Percentiles rank a stretch among this genome's conserved stretches.
Evolutionary conservation across 208 protist genomes (phyloP).

Genomic region (Acanthamoeba sp.): DNA sequence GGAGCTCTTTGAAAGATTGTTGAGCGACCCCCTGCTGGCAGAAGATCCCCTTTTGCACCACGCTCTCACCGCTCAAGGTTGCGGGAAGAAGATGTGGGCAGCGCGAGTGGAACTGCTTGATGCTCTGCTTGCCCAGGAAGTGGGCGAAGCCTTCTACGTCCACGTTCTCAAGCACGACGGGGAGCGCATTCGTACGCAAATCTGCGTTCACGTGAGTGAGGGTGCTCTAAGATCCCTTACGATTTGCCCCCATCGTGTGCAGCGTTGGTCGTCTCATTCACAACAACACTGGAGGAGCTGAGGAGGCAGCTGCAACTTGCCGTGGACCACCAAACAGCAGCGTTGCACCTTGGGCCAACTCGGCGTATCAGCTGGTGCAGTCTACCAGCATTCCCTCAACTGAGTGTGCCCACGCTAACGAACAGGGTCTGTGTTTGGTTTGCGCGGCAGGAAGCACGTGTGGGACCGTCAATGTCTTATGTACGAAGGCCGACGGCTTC

Average conservation of each 20-base stretch:
- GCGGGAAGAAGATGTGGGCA: background rate
- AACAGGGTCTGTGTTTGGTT: background rate
- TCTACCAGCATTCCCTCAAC: background rate
- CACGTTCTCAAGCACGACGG: background rate
- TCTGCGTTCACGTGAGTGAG: too few species aligned
- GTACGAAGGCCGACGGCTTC: constrained; percentile 2
- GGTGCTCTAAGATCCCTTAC: too few species aligned
- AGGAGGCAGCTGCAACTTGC: constrained; percentile 12
- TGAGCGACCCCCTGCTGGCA: background rate
- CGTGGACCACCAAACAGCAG: background rate
- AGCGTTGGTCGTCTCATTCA: background rate
- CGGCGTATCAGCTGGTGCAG: constrained; percentile 1
- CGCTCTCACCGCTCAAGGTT: background rate
- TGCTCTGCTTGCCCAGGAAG: background rate
- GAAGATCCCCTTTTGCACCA: background rate
- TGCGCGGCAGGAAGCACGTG: constrained; percentile 33
- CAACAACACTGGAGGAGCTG: background rate
- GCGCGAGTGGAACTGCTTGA: background rate
- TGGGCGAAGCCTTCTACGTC: background rate
- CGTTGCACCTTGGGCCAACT: background rate
- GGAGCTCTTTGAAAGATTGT: background rate
- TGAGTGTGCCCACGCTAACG: background rate
- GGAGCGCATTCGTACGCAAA: constrained; percentile 5
- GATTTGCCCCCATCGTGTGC: background rate
- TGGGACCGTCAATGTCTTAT: constrained; percentile 17